Conservation (phyloP, 2,329 filamentous ascomycete species). For the Calonectria pseudoturangicola region DNA sequence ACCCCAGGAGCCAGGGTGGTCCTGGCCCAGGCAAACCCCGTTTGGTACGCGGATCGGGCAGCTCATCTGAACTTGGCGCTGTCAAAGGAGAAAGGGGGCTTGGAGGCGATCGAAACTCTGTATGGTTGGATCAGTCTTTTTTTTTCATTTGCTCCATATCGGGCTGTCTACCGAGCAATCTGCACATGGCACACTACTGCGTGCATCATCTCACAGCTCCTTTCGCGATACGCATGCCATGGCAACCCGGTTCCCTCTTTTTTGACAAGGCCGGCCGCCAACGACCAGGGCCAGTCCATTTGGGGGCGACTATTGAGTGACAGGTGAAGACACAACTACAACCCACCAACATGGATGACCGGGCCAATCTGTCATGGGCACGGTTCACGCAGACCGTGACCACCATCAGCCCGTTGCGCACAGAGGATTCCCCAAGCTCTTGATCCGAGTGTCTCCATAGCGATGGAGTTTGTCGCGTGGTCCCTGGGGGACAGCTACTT, state of each 20-base stretch:
- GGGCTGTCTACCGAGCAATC: conserved; percentile 17
- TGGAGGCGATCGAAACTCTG: conserved; percentile 33
- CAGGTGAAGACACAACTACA: conserved; percentile 20
- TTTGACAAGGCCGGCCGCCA: conserved; percentile 2
- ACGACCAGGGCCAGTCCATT: conserved; percentile 5
- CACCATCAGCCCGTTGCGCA: conserved; percentile 30
- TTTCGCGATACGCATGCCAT: not conserved
- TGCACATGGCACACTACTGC: conserved; percentile 14
- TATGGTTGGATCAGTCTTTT: not conserved
- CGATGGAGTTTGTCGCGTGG: conserved; percentile 7
- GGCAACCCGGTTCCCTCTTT: conserved; percentile 6
- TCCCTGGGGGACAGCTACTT: not conserved
- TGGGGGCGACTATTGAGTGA: conserved; percentile 16
- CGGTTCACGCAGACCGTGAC: conserved; percentile 43
- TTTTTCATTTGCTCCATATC: conserved; percentile 30
- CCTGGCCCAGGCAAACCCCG: not conserved
- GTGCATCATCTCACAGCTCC: conserved; percentile 21
- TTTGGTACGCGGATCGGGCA: conserved; percentile 33
- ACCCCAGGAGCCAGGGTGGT: conserved; percentile 5
- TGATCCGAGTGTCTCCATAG: not conserved
- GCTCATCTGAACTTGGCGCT: conserved; percentile 31
- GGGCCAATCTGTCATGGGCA: conserved; percentile 37
- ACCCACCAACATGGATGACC: conserved; percentile 27
- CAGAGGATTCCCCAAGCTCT: conserved; percentile 32
- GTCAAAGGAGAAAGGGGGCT: conserved; percentile 37